These are phyloP conservation scores for Sporothrix euskadiensis DNA, from an alignment of 2,329 filamentous ascomycete species.

Conservation along the genomic window DNA sequence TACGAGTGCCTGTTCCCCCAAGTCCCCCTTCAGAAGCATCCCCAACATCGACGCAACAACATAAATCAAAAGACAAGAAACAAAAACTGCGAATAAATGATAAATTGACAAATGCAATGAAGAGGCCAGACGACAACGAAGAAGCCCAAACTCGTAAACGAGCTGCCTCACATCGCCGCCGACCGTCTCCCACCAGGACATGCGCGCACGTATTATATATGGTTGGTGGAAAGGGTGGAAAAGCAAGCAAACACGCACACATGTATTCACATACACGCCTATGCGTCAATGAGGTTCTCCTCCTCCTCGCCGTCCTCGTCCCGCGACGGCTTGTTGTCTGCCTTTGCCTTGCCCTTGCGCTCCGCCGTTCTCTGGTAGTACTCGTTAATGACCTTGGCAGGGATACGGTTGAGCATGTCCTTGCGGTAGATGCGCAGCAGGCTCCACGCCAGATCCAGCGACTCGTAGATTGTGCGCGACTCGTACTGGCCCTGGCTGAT, in stretches of 20 bases:
- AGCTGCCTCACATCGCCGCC: background rate
- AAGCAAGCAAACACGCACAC: background rate
- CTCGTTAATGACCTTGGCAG: conserved; percentile 77
- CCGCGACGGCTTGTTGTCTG: conserved; percentile 41
- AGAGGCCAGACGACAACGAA: background rate
- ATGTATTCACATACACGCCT: conserved; percentile 17
- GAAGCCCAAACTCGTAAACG: background rate
- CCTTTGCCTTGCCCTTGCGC: conserved; percentile 63
- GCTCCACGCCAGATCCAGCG: conserved; percentile 93
- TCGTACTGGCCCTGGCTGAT: conserved; percentile 93
- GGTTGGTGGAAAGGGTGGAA: background rate
- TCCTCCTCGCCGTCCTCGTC: conserved; percentile 41
- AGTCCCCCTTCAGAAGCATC: background rate
- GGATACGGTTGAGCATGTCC: conserved; percentile 94
- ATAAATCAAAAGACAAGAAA: background rate
- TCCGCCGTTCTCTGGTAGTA: conserved; percentile 72
- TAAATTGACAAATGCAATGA: background rate
- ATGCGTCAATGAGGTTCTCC: conserved; percentile 45
- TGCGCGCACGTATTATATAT: conserved; percentile 8
- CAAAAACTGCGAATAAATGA: background rate
- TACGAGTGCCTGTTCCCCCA: background rate
- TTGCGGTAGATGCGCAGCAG: conserved; percentile 96
- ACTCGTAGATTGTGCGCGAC: conserved; percentile 86
- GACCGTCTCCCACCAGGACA: background rate
- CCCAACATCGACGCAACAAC: background rate